Evolutionary conservation across 148 eudicot genomes (phyloP).

Genomic region (Rheum nobile): DNA sequence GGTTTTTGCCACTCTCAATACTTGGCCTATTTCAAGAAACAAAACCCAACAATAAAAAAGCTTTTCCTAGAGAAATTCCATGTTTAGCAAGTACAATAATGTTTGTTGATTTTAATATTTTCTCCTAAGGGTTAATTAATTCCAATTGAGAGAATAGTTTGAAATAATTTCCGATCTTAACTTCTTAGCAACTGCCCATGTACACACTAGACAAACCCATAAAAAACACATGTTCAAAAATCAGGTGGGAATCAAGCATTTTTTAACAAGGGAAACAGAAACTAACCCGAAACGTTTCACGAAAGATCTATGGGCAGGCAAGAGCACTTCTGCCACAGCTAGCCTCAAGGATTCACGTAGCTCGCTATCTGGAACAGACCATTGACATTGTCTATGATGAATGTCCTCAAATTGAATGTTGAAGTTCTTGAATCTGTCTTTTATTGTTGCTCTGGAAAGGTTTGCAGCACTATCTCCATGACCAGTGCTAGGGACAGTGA

Average conservation of each 20-base stretch:
- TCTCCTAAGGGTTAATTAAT: too few relatives aligned
- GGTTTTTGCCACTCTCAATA: constrained; percentile 79
- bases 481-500: constrained; percentile 20
- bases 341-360: constrained; percentile 84
- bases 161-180: too few relatives aligned
- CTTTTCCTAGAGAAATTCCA: too few relatives aligned
- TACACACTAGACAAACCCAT: too few relatives aligned
- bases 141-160: too few relatives aligned
- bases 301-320: constrained; percentile 83
- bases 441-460: constrained; percentile 57
- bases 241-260: background rate
- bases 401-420: constrained; percentile 84
- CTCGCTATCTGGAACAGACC: constrained; percentile 98
- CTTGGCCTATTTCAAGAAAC: constrained; percentile 37
- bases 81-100: too few relatives aligned
- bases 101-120: too few relatives aligned
- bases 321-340: constrained; percentile 91
- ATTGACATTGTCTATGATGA: constrained; percentile 90
- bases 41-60: background rate
- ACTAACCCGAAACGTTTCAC: constrained; percentile 61
- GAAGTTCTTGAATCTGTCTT: constrained; percentile 80
- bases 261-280: background rate
- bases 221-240: too few relatives aligned
- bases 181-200: too few relatives aligned
- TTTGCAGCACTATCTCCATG: constrained; percentile 9